Conservation (phyloP, 1,284 basidiomycete species). For the Exobasidium cylindrosporum region DNA sequence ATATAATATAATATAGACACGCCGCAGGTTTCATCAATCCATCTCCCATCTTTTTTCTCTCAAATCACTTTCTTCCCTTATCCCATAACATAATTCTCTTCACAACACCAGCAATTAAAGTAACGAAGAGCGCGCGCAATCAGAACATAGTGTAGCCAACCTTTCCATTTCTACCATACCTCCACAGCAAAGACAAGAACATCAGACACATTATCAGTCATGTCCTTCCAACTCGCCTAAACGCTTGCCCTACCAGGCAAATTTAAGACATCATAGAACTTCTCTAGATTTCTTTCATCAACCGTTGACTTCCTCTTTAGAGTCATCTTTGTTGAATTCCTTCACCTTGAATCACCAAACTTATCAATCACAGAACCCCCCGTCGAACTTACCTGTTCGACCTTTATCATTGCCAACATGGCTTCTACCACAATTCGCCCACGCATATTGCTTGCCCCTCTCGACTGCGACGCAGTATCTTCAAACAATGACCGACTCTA, state of each 20-base stretch:
- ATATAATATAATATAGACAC: no score
- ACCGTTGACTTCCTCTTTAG: conserved; percentile 3
- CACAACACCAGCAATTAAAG: no score
- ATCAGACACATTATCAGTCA: background rate
- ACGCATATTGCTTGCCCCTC: conserved; percentile 5
- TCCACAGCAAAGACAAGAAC: background rate
- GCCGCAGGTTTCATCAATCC: no score
- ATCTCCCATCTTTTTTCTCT: background rate
- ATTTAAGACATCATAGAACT: background rate
- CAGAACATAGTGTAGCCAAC: no score
- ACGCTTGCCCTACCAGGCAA: conserved; percentile 26
- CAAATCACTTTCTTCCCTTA: conserved; percentile 3
- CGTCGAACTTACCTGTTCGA: conserved; percentile 7
- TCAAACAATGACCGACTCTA: conserved; percentile 15
- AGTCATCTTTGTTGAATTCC: background rate
- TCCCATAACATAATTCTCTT: no score
- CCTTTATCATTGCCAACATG: conserved; percentile 19
- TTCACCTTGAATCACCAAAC: background rate
- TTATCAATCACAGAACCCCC: background rate
- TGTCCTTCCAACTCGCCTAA: conserved; percentile 18
- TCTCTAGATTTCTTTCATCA: conserved; percentile 9
- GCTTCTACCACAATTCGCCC: conserved; percentile 14
- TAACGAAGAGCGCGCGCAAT: no score
- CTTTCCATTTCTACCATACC: conserved; percentile 3
- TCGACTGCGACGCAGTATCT: conserved; percentile 7